These are phyloP conservation scores for Apiotrichum gamsii DNA, from an alignment of 1,284 basidiomycete genomes.

Conservation along the genomic window DNA sequence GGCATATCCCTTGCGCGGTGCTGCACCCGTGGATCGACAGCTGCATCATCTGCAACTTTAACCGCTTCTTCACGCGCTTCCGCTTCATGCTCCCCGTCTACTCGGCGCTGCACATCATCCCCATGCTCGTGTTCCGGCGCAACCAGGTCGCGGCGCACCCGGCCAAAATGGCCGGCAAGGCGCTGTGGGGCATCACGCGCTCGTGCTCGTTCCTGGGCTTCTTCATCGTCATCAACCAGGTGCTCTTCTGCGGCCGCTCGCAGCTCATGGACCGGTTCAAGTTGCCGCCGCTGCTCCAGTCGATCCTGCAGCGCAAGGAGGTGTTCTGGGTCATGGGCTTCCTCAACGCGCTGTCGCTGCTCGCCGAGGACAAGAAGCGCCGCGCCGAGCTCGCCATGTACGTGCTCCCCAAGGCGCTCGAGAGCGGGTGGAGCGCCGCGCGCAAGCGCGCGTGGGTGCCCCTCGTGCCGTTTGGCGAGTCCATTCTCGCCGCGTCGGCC, in stretches of 20 bases:
- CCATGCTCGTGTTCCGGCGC: slow-evolving; percentile 67
- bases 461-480: slow-evolving; percentile 59
- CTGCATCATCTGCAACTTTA: slow-evolving; percentile 61
- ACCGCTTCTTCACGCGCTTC: slow-evolving; percentile 74
- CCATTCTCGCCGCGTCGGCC: slow-evolving; percentile 62
- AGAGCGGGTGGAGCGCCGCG: slow-evolving; percentile 77
- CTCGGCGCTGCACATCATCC: slow-evolving; percentile 83
- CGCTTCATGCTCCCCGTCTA: slow-evolving; percentile 73
- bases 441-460: slow-evolving; percentile 71
- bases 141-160: slow-evolving; percentile 53
- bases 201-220: slow-evolving; percentile 83
- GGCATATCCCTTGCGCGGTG: slow-evolving; percentile 57
- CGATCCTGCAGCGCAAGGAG: slow-evolving; percentile 59
- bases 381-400: slow-evolving; percentile 68
- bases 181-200: slow-evolving; percentile 66
- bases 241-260: slow-evolving; percentile 60
- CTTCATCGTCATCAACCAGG: slow-evolving; percentile 80
- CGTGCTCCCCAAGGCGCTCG: slow-evolving; percentile 83
- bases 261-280: slow-evolving; percentile 53
- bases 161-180: slow-evolving; percentile 57
- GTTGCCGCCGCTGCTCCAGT: slow-evolving; percentile 49
- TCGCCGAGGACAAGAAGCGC: slow-evolving; percentile 69
- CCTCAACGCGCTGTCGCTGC: slow-evolving; percentile 66
- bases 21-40: slow-evolving; percentile 73
- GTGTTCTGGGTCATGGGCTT: slow-evolving; percentile 75